Base-by-base conservation (phyloP, 148 eudicot genomes). In the Persicaria maculosa region DNA sequence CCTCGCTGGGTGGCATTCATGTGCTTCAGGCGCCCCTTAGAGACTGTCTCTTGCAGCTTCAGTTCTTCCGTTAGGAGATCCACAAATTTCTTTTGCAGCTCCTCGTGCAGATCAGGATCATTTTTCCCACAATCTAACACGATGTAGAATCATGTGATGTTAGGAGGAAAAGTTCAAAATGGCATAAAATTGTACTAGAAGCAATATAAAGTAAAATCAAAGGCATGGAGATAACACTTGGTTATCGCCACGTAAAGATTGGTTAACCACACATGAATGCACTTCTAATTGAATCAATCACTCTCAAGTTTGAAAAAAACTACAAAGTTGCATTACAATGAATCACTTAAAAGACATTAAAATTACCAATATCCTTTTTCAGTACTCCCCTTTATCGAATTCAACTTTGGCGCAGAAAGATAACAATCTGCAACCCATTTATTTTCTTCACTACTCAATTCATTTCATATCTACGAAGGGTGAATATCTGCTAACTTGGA, bases 1-100 rank as follows among this genome's bases (percentile, higher is more conserved):
- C 82, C 91, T 43, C 86, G 73, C 64, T 86, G 79, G 25, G 87
- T 86, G 40, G 85, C 84, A 50, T 86, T 88, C 91, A 88, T 88
- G 64, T 84, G 89, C 6, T 74, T 77, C 64, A 82, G 40, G 15
- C 84, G 89, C 52, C 84, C 87, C 22, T 75, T 74, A 1, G 76
- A 74, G 8, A 88, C 89, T 1, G 81, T 64, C 67, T 82, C 88
- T 71, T 85, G 91, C 59, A 88, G 68, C 73, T 80, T 83, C 68
- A 88, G 52, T 71, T 88, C 91, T 55, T 88, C 91, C 8, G 83
- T 74, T 68, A 88, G 55, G 14, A 88, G 82, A 72, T 88, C 89
- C 50, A 83, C 87, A 5, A 79, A 82, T 55, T 88, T 88, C 69
- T 85, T 88, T 76, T 85, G 82, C 91, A 88, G 84, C 78, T 88